Base-by-base conservation (phyloP, 2,329 filamentous ascomycete species). In the Penicillium griseofulvum region DNA sequence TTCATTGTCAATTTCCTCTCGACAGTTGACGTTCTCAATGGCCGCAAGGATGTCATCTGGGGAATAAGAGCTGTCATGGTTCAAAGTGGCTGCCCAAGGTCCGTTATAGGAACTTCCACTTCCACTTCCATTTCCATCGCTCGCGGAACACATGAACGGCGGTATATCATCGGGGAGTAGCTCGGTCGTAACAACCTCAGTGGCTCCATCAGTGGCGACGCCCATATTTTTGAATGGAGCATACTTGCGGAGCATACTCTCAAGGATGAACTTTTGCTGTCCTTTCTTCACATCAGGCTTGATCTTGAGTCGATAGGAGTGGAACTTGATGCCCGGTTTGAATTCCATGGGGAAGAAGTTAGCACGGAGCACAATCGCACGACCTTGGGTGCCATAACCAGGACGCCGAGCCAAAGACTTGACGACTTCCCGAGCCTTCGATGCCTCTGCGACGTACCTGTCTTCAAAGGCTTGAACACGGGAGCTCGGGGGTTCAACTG, bases 321-420 rank as follows among this genome's bases (percentile, higher is more conserved):
- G 33, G 34, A 60, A 55, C 3, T 17, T 36, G 16, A 52, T 5
- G 2, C 24, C 19, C 0, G 52, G 54, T 11, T 58, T 52, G 42
- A 65, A 54, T 0, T 29, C 12, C 26, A 63, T 37, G 0, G 48
- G 24, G 24, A 64, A 62, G 41, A 63, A 63, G 24, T 65, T 63
- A 1, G 62, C 54, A 10, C 60, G 56, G 16, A 64, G 34, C 1
- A 38, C 33, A 4, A 56, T 44, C 0, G 24, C 0, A 8, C 33
- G 47, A 17, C 62, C 63, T 34, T 42, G 26, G 4, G 24, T 56
- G n/a, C 58, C 62, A 54, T 63, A 65, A 4, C 34, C 50, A 12
- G 63, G 63, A 19, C 63, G 60, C 5, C 49, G 55, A 17, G 41
- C 54, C 19, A 58, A 52, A 42, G 31, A 29, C 17, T 19, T 28